Percentiles rank a stretch among this genome's conserved stretches.
phyloP scores from a whole-genome alignment of 148 eudicot genomes.

The Mesembryanthemum crystallinum region DNA sequence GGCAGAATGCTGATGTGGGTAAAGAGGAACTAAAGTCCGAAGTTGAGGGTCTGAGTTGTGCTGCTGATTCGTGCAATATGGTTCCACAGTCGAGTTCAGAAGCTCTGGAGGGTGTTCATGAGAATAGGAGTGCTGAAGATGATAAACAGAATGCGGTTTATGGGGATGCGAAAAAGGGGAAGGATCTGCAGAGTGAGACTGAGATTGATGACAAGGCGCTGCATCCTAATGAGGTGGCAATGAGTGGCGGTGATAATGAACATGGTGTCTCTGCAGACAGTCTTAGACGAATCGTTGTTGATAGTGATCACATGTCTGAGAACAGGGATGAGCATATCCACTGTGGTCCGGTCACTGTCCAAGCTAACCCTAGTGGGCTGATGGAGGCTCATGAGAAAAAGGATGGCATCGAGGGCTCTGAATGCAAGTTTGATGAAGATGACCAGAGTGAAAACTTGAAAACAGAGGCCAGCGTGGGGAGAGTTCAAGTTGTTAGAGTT shows the following conservation, averaged over 20 bases:
- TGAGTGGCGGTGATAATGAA: constrained; percentile 4
- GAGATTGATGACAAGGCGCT: constrained; percentile 19
- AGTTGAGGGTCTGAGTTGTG: constrained; percentile 23
- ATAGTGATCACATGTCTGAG: neutral
- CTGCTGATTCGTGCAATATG: constrained; percentile 5
- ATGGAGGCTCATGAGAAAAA: constrained; percentile 12
- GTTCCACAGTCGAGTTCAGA: neutral
- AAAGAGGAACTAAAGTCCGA: constrained; percentile 23
- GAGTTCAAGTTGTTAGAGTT: constrained; percentile 25
- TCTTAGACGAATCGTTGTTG: neutral
- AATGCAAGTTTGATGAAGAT: constrained; percentile 16
- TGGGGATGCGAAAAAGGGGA: constrained; percentile 15
- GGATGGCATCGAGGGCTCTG: constrained; percentile 14
- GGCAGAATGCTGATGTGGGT: constrained; percentile 17
- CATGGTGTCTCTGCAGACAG: neutral
- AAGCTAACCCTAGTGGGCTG: constrained; percentile 6
- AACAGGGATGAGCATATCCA: constrained; percentile 6
- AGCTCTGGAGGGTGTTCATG: constrained; percentile 4
- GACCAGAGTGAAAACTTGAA: constrained; percentile 9
- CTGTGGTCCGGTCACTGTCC: constrained; percentile 12
- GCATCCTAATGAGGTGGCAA: constrained; percentile 16
- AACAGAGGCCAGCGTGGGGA: constrained; percentile 18
- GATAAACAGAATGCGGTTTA: constrained; percentile 9
- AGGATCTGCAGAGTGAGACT: constrained; percentile 10
- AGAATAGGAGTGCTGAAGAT: constrained; percentile 24